Conservation (phyloP, 2,329 filamentous ascomycete species). For the Fusarium sp. region DNA sequence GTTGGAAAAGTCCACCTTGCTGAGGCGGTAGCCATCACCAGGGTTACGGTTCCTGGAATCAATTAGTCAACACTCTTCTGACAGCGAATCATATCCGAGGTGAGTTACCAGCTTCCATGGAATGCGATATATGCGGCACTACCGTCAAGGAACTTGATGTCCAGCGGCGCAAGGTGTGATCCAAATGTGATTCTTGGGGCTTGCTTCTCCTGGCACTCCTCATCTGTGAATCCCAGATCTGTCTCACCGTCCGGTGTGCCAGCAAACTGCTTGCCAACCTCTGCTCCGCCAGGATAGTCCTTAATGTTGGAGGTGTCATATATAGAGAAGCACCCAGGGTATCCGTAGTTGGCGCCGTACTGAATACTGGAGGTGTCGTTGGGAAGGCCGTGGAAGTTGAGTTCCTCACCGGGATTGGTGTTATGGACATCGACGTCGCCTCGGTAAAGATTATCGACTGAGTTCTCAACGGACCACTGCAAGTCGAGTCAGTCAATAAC, state of each 20-base stretch:
- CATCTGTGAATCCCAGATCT: constrained; percentile 8
- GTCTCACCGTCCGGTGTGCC: background rate
- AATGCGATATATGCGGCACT: constrained; percentile 1
- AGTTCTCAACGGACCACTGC: constrained; percentile 12
- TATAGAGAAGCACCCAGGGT: constrained; percentile 6
- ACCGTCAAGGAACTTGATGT: constrained; percentile 2
- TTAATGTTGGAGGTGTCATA: background rate
- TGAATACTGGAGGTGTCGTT: background rate
- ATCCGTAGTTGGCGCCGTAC: constrained; percentile 6
- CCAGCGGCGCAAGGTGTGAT: constrained; percentile 1
- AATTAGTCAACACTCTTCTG: accelerated
- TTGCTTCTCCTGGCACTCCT: constrained; percentile 3
- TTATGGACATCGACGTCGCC: constrained; percentile 1
- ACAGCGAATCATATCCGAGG: accelerated
- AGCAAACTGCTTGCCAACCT: constrained; percentile 4
- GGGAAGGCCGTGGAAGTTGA: constrained; percentile 6
- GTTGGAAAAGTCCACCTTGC: background rate
- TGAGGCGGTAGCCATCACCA: constrained; percentile 3
- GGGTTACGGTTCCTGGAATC: background rate
- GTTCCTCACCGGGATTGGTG: constrained; percentile 6
- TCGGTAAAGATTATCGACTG: constrained; percentile 7
- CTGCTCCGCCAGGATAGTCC: background rate
- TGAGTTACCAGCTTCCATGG: background rate
- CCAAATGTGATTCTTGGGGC: background rate
- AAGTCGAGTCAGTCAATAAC: background rate